Conservation (phyloP, 2,329 filamentous ascomycete genomes). For the Cadophora sp. region DNA sequence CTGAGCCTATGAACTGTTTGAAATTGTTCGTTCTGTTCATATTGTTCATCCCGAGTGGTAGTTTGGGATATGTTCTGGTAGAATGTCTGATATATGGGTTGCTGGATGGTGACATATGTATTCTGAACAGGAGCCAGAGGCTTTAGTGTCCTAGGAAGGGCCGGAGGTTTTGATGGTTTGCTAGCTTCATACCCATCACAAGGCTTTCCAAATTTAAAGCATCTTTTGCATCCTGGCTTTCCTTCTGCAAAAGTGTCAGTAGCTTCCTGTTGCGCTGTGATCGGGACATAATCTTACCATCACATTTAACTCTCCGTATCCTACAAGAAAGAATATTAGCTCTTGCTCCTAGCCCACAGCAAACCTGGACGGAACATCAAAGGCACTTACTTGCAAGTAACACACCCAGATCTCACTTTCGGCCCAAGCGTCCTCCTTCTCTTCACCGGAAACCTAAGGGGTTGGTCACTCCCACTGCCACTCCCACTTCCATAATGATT, state of each 20-base stretch:
- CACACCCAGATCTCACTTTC: constrained; percentile 17
- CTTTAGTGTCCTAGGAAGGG: not conserved
- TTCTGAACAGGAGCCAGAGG: not conserved
- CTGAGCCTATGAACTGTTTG: not conserved
- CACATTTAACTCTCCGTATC: constrained; percentile 17
- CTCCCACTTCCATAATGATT: not conserved
- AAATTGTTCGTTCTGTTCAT: not conserved
- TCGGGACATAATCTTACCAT: constrained; percentile 1
- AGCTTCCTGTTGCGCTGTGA: not conserved
- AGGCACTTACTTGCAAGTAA: constrained; percentile 20
- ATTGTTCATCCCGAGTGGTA: not conserved
- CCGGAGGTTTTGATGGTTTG: not conserved
- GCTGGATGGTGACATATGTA: constrained; percentile 6
- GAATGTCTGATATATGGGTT: not conserved
- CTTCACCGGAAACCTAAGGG: not conserved
- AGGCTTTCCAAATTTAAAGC: not conserved
- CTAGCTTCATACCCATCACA: not conserved
- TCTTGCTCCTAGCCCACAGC: no score
- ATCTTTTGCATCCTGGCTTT: not conserved
- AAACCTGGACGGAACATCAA: no score
- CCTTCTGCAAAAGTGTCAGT: constrained; percentile 1
- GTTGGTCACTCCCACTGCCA: not conserved
- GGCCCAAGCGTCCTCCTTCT: constrained; percentile 12
- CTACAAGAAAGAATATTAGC: not conserved
- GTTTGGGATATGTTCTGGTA: not conserved